Base-by-base conservation (phyloP, 2,329 filamentous ascomycete genomes). In the Ilyonectria robusta region DNA sequence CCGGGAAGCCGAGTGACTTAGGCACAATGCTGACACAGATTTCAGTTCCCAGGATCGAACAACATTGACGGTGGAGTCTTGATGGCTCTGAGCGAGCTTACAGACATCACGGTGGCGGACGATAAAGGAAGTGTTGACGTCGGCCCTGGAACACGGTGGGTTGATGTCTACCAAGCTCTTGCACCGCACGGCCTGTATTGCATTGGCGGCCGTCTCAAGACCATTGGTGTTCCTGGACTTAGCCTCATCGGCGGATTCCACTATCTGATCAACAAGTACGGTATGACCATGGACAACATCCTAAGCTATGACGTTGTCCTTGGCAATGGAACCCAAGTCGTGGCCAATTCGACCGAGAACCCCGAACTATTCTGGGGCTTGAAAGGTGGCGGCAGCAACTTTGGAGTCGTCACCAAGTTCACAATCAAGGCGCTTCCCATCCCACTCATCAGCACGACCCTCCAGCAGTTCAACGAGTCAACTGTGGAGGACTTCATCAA, bases 271-370 rank as follows among this genome's bases (percentile, higher is more conserved):
- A 76, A 76, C 40, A 73, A 75, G 33, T 70, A 75, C 31, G 77
- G 77, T 26, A 76, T 75, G 69, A 65, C 72, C 0, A 73, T 73
- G 9, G 76, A 78, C 44, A 77, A 76, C 23, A 74, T 79, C 0
- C 42, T 73, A 26, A 78, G 78, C 48, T 84, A 78, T 47, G 78
- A 84, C 65, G 78, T 86, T n/a, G 83, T 86, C 3, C 76, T 84
- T 0, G 78, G 81, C 0, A 75, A 77, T 37, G 82, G 84, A 3
- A 64, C 69, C 1, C 76, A 85, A 9, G 70, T 84, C 4, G 78
- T 80, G 6, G 84, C 81, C 4, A 82, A 78, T 15, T 68, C 70
- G 1, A 65, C 77, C 4, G 74, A 77, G 1, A 77, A 84, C 66
- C 50, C 74, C 0, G 78, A 81, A 57, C 74, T 82, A 1, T 81